Evolutionary conservation across 768 basidiomycete genomes (phyloP).

Genomic region (Exsudoporus frostii): DNA sequence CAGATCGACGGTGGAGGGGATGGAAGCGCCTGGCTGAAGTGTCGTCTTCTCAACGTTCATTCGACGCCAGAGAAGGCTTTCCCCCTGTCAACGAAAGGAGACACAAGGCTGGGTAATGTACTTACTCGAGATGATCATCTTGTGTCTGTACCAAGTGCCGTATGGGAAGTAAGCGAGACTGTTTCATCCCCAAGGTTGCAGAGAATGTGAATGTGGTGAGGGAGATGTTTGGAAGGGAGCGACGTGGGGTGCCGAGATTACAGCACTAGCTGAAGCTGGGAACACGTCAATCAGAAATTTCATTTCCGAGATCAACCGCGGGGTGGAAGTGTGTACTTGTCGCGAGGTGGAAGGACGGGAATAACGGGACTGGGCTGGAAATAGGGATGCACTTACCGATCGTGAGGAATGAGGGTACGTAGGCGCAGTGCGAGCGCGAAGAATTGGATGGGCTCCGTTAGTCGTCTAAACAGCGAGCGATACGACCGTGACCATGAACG

Average conservation of each 20-base stretch:
- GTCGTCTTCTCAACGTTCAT: conserved; percentile 33
- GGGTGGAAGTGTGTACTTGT: neutral
- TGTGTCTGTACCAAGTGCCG: conserved; percentile 14
- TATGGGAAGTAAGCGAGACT: conserved; percentile 26
- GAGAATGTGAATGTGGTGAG: conserved; percentile 17
- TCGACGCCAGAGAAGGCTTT: conserved; percentile 31
- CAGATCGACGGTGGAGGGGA: conserved; percentile 49
- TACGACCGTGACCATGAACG: conserved; percentile 19
- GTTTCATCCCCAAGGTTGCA: conserved; percentile 14
- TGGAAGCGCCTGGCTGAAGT: conserved; percentile 20
- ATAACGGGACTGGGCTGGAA: conserved; percentile 2
- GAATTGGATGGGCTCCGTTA: neutral
- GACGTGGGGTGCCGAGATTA: conserved; percentile 4
- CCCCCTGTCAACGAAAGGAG: conserved; percentile 4
- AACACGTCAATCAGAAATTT: conserved; percentile 19
- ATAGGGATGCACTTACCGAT: conserved; percentile 20
- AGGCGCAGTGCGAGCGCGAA: neutral
- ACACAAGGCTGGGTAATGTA: neutral
- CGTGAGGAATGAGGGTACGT: conserved; percentile 18
- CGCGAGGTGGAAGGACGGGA: conserved; percentile 6
- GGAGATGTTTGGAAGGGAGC: conserved; percentile 10
- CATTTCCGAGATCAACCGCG: conserved; percentile 16
- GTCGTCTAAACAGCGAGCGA: conserved; percentile 6
- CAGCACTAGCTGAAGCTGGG: conserved; percentile 12
- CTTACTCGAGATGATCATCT: conserved; percentile 32